Base-by-base conservation (phyloP, 2,329 filamentous ascomycete genomes). In the Ophiocordyceps camponoti-saundersi region DNA sequence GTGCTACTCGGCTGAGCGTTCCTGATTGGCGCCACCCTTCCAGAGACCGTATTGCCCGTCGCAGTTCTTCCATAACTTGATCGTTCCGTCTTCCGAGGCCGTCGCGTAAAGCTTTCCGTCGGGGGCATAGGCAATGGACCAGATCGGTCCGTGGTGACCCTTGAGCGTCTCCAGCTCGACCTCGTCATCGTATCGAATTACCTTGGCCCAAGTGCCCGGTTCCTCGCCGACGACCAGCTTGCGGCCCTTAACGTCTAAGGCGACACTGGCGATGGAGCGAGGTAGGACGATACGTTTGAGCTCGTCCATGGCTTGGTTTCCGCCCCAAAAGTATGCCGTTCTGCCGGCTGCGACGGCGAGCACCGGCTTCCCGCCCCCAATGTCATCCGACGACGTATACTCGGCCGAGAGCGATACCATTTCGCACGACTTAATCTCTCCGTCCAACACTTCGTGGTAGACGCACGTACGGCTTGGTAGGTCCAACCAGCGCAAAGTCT, bases 81-180 rank as follows among this genome's bases (percentile, higher is more conserved):
- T 93, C 0, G 92, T 98, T 40, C 92, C 92, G 57, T 98, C 92
- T 61, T 98, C 92, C 44, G 89, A 95, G 29, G 86, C 92, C 1
- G 92, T 98, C 1, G 89, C 92, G 60, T 96, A 98, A 8, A 98
- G 70, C 61, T 94, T 95, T 44, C 89, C 89, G 58, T 98, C 92
- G 0, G 92, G 92, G 0, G 89, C 92, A 64, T 95, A 98, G 48
- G 83, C 82, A 49, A 93, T 80, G 6, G 88, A 95, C 92, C 92
- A 98, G 51, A 98, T 92, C 1, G 90, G 90, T 2, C 92, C 92
- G 58, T 98, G 92, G 56, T 98, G 92, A 22, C 92, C 92, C 65
- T 95, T 95, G 67, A 94, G 86, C 13, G 90, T 82, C 61, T 96
- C 92, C 42, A 95, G 68, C 62, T 95, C 88, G 53, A 76, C 73